Conservation (phyloP, 176 grass and related monocot species). For the Aegilops tauschii region DNA sequence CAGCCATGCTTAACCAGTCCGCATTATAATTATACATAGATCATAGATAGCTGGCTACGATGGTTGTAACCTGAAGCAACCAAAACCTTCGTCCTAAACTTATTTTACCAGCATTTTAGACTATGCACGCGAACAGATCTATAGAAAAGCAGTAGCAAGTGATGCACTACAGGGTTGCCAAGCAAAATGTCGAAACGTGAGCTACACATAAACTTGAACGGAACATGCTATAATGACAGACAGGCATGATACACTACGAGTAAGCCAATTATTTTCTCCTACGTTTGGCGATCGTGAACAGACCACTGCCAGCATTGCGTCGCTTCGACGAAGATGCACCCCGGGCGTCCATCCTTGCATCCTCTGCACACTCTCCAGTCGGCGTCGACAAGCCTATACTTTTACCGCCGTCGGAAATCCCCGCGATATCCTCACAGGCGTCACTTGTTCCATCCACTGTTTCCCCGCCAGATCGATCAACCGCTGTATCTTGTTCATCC, state of each 20-base stretch:
- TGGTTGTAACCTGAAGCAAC: neutral
- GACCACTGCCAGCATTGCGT: slow-evolving; percentile 22
- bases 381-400: neutral
- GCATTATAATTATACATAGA: neutral
- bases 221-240: neutral
- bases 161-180: neutral
- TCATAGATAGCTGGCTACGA: neutral
- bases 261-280: slow-evolving; percentile 21
- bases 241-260: neutral
- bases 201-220: neutral
- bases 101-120: neutral
- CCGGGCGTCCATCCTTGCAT: slow-evolving; percentile 10
- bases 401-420: slow-evolving; percentile 9
- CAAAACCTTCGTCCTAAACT: neutral
- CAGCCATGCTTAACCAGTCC: neutral
- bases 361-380: neutral
- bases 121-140: neutral
- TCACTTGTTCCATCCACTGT: slow-evolving; percentile 13
- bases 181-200: neutral
- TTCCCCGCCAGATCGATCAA: neutral
- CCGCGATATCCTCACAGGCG: slow-evolving; percentile 7
- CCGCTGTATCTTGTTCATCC: slow-evolving; percentile 33
- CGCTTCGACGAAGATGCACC: slow-evolving; percentile 1
- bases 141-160: neutral
- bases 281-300: slow-evolving; percentile 50